A percentile compares a stretch with the other conserved stretches of the same genome.
phyloP scores from a whole-genome alignment of 2,329 filamentous ascomycete genomes.

The Akanthomyces dipterigenus region DNA sequence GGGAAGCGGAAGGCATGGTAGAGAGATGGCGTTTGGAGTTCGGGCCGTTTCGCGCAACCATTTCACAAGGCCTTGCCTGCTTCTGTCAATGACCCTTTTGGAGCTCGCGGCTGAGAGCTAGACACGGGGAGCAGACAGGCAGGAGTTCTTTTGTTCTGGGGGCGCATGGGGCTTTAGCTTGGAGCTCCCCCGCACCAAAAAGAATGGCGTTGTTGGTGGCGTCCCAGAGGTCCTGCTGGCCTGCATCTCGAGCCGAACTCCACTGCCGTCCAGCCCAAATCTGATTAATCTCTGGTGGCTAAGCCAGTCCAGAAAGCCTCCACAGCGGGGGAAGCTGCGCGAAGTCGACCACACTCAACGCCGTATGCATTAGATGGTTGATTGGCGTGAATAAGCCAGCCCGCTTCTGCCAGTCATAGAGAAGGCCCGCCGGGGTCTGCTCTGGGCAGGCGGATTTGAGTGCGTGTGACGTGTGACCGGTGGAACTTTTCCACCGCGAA shows the following conservation, averaged over 20 bases:
- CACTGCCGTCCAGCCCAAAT: neutral
- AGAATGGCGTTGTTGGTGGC: neutral
- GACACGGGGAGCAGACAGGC: neutral
- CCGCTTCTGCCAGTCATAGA: neutral
- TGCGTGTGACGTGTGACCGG: slow-evolving; percentile 7
- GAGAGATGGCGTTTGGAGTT: slow-evolving; percentile 5
- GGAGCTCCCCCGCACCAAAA: neutral
- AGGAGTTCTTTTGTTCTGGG: neutral
- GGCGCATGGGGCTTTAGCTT: neutral
- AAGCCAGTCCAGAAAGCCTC: neutral
- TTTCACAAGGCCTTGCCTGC: neutral
- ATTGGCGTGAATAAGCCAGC: neutral
- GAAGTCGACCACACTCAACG: neutral
- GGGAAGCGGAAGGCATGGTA: neutral
- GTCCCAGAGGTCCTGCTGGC: slow-evolving; percentile 1
- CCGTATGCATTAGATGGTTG: neutral
- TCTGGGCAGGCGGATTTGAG: neutral
- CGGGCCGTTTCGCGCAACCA: slow-evolving; percentile 5
- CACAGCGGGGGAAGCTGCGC: neutral
- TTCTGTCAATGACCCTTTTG: neutral
- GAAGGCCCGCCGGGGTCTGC: neutral
- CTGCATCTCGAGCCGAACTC: neutral
- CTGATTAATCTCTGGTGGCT: neutral
- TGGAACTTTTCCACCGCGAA: neutral
- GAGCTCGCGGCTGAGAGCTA: neutral